These are phyloP conservation scores for Kitagawia praeruptora DNA, from an alignment of 129 eudicot genomes.

Conservation along the genomic window DNA sequence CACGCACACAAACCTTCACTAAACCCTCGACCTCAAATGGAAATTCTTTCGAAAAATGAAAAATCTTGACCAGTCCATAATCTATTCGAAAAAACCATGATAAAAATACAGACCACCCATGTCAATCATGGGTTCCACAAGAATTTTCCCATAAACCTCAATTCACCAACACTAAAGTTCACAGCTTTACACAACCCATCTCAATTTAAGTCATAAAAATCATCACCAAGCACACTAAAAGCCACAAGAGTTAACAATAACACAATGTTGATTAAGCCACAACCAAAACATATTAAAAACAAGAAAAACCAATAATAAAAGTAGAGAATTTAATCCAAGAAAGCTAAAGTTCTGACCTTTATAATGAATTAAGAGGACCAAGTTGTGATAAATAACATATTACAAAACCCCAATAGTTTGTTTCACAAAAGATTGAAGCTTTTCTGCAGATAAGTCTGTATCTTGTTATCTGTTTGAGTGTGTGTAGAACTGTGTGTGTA, in stretches of 20 bases:
- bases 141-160: neutral
- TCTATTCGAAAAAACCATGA: neutral
- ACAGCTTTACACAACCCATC: neutral
- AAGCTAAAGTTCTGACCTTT: neutral
- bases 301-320: neutral
- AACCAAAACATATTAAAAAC: neutral
- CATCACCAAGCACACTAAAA: neutral
- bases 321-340: neutral
- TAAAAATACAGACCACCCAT: neutral
- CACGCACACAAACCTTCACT: neutral
- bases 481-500: neutral
- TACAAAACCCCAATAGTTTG: slow-evolving; percentile 5
- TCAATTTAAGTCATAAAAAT: neutral
- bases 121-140: neutral
- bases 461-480: neutral
- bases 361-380: slow-evolving; percentile 4
- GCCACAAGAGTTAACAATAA: neutral
- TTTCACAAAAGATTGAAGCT: neutral
- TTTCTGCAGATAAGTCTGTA: slow-evolving; percentile 5
- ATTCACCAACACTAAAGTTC: neutral
- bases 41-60: neutral
- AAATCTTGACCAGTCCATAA: neutral
- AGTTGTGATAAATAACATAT: neutral
- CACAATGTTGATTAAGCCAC: neutral
- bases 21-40: neutral